Base-by-base conservation (phyloP, 2,329 filamentous ascomycete species). In the Botrytis porri region DNA sequence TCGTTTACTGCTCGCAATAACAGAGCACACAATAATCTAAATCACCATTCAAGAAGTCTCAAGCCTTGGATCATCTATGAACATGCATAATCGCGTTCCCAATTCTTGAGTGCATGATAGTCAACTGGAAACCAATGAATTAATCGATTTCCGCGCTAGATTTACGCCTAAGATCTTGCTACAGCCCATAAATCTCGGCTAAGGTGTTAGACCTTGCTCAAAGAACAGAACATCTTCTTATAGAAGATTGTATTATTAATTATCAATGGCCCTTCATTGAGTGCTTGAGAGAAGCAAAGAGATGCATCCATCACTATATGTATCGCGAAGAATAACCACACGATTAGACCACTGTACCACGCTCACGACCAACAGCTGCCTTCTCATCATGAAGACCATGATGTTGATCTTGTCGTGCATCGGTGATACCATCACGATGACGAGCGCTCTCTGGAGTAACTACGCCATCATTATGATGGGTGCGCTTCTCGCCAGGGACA, bases 311-410 rank as follows among this genome's bases (percentile, higher is more conserved):
- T 35, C 29, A 32, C 12, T 32, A 20, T 32, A 32, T 32, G 65
- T 69, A 57, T 43, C 65, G n/a, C 51, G 65, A 69, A 32, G 65
- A 57, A 32, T 32, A 16, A 5, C 35, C n/a, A 41, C 10, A 57
- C 6, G 39, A 9, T 69, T 57, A 69, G n/a, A 69, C 14, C 37
- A n/a, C 65, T 51, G 25, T 41, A 3, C 25, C 16, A 54, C 29
- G 64, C 25, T 22, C 64, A 25, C 43, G 43, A 25, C 29, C 37
- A 32, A 29, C 41, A 61, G 14, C 51, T 18, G 12, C 29, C 70
- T 72, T 72, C 35, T 69, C 70, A 37, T 69, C 63, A 39, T 61
- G 51, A 57, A 57, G n/a, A 32, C 7, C 54, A 20, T 32, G 20
- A 43, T 41, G 29, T 32, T 48, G n/a, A 32, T 9, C 48, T 0